A percentile compares a stretch with the other conserved stretches of the same genome.
These are phyloP conservation scores for Perkinsus olseni DNA, from an alignment of 169 alveolate genomes.

Conservation along the genomic window DNA sequence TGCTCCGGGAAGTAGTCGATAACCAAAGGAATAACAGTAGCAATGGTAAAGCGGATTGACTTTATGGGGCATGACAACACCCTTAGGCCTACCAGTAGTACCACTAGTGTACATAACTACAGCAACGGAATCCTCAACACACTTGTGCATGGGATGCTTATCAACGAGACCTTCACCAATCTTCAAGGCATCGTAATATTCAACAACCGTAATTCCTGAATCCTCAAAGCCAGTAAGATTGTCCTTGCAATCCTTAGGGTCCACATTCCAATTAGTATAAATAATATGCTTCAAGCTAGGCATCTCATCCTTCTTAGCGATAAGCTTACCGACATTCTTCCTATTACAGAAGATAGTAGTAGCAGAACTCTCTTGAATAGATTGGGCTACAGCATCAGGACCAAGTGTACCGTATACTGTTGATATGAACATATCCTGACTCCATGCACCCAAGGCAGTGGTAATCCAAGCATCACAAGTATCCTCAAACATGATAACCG, in stretches of 20 bases:
- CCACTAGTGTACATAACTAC: constrained; percentile 63
- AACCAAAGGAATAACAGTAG: background rate
- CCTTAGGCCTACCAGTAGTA: constrained; percentile 83
- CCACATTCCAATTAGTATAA: background rate
- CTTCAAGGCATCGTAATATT: background rate
- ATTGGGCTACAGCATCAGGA: background rate
- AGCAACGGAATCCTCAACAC: background rate
- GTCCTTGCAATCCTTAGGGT: background rate
- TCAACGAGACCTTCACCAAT: background rate
- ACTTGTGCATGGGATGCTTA: background rate
- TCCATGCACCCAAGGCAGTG: background rate
- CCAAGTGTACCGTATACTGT: background rate
- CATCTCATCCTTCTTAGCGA: background rate
- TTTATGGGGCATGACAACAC: constrained; percentile 60
- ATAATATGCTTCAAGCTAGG: background rate
- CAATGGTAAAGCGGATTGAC: background rate
- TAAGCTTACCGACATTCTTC: background rate
- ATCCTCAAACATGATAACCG: background rate
- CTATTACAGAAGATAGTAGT: background rate
- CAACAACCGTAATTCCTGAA: background rate
- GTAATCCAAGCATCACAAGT: background rate
- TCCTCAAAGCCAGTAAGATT: background rate
- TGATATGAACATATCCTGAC: background rate
- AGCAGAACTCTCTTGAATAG: background rate
- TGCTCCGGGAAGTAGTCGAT: background rate